A percentile compares a stretch with the other conserved stretches of the same genome.
Evolutionary conservation across 768 basidiomycete genomes (phyloP).

Genomic region (Phanerodontia chrysosporium): DNA sequence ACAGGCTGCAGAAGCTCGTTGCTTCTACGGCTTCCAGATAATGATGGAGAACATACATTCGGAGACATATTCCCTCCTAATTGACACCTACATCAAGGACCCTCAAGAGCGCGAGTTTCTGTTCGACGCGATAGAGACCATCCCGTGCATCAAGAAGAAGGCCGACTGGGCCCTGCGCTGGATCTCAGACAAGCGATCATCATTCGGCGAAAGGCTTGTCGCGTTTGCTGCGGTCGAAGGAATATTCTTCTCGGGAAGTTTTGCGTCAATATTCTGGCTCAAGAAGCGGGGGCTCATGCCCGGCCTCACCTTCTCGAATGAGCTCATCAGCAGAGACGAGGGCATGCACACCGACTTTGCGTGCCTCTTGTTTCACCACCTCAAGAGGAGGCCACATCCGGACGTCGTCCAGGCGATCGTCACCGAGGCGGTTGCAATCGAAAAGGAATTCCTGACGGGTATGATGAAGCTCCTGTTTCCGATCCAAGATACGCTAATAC

Average conservation of each 20-base stretch:
- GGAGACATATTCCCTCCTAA: conserved; percentile 93
- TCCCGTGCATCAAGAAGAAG: conserved; percentile 89
- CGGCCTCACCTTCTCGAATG: conserved; percentile 93
- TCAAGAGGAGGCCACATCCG: conserved; percentile 78
- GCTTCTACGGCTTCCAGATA: conserved; percentile 97
- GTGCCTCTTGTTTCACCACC: conserved; percentile 82
- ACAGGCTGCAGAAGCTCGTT: conserved; percentile 87
- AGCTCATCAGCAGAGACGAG: conserved; percentile 93
- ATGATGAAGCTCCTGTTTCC: background rate
- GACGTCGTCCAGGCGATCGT: conserved; percentile 69
- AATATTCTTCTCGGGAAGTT: conserved; percentile 93
- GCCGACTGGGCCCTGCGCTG: conserved; percentile 93
- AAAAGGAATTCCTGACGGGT: conserved; percentile 85
- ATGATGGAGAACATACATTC: conserved; percentile 99
- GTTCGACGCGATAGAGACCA: conserved; percentile 90
- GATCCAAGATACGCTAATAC: background rate
- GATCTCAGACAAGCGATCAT: conserved; percentile 79
- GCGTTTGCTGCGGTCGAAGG: conserved; percentile 97
- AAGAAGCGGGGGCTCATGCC: conserved; percentile 99
- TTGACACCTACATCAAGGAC: conserved; percentile 93
- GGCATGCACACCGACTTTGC: conserved; percentile 97
- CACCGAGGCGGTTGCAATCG: conserved; percentile 77
- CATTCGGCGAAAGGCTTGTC: conserved; percentile 84
- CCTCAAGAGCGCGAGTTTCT: conserved; percentile 68
- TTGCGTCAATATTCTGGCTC: conserved; percentile 93